These are phyloP conservation scores for Pleurotus djamor DNA, from an alignment of 768 basidiomycete species.

Conservation along the genomic window DNA sequence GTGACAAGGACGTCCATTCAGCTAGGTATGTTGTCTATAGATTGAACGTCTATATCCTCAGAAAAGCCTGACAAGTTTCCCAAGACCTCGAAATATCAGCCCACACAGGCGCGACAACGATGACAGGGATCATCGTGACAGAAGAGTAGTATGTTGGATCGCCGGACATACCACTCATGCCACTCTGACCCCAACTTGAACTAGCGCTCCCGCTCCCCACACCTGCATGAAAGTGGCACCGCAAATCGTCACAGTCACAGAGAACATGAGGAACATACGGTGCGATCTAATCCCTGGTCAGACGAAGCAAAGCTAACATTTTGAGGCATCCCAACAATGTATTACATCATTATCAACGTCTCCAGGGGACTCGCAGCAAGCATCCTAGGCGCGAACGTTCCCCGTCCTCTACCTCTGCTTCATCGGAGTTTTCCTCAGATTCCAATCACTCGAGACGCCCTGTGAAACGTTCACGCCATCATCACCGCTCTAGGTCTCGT, in stretches of 20 bases:
- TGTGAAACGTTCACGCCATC: constrained; percentile 11
- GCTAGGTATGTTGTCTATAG: too few relatives aligned
- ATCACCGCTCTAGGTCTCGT: neutral
- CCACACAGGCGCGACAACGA: too few relatives aligned
- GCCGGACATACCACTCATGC: too few relatives aligned
- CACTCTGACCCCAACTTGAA: too few relatives aligned
- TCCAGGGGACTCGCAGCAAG: neutral
- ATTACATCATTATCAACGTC: neutral
- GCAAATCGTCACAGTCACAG: neutral
- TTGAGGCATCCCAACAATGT: neutral
- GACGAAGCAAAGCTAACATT: neutral
- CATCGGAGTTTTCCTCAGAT: neutral
- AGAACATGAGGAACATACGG: neutral
- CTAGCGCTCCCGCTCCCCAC: too few relatives aligned
- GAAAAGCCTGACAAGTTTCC: too few relatives aligned
- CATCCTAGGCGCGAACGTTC: neutral
- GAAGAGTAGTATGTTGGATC: too few relatives aligned
- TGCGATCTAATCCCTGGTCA: neutral
- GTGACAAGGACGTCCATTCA: too few relatives aligned
- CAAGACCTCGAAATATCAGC: too few relatives aligned
- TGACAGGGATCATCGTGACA: too few relatives aligned
- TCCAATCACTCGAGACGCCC: neutral
- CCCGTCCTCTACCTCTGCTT: neutral
- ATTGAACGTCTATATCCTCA: too few relatives aligned
- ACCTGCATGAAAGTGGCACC: neutral